phyloP scores from a whole-genome alignment of 2,329 filamentous ascomycete species.

The Cladophialophora carrionii region DNA sequence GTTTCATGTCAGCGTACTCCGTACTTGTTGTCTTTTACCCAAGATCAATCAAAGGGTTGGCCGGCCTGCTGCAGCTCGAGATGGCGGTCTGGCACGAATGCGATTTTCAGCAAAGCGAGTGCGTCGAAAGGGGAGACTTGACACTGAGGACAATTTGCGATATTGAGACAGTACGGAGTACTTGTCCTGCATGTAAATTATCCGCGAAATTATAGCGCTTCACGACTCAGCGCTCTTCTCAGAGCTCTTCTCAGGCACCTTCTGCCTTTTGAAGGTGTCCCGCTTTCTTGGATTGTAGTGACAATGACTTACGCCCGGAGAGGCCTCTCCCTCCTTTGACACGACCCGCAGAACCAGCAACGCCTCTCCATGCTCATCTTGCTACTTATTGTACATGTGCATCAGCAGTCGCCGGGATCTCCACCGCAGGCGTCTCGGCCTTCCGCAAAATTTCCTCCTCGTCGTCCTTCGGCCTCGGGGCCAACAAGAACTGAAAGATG shows the following conservation, averaged over 20 bases:
- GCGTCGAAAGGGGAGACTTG: neutral
- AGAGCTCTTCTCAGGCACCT: no score
- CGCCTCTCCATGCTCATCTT: neutral
- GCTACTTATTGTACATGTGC: neutral
- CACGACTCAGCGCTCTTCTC: neutral
- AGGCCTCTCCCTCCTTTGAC: neutral
- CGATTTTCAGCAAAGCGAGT: neutral
- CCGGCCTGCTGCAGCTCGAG: no score
- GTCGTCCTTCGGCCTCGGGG: constrained; percentile 41
- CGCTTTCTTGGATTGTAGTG: neutral
- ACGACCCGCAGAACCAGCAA: neutral
- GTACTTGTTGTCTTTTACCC: no score
- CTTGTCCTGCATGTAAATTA: neutral
- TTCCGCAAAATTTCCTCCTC: constrained; percentile 21
- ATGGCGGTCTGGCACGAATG: no score
- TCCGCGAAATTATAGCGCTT: neutral
- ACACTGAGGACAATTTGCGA: neutral
- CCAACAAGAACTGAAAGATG: constrained; percentile 63
- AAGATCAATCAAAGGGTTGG: no score
- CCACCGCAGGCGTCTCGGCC: constrained; percentile 10
- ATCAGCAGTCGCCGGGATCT: constrained; percentile 16
- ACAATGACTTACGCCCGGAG: neutral
- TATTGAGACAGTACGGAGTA: neutral
- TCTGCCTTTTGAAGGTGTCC: neutral
- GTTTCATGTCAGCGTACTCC: no score